These are phyloP conservation scores for Nicotiana paniculata DNA, from an alignment of 257 asterid genomes.

Conservation along the genomic window DNA sequence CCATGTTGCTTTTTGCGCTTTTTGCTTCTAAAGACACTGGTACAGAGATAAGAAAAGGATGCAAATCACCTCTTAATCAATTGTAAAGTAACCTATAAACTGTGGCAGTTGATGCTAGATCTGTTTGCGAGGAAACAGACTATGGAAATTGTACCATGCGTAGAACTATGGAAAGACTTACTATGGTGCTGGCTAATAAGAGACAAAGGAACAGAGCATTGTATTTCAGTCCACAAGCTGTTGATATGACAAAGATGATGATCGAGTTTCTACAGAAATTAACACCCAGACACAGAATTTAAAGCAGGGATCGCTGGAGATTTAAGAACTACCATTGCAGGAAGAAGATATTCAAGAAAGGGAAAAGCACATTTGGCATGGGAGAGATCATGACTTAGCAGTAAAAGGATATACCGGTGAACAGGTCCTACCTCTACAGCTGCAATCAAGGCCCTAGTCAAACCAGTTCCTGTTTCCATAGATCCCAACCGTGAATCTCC, in stretches of 20 bases:
- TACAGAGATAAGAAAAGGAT: neutral
- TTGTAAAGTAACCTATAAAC: neutral
- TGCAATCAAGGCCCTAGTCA: conserved; percentile 88
- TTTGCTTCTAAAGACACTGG: neutral
- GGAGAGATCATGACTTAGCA: neutral
- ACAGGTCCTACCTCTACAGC: conserved; percentile 71
- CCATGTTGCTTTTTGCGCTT: neutral
- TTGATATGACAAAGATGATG: neutral
- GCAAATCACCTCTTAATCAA: neutral
- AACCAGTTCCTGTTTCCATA: conserved; percentile 99
- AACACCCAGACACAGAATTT: neutral
- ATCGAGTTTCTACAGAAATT: neutral
- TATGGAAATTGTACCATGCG: neutral
- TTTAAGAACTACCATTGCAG: neutral
- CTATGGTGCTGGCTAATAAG: neutral
- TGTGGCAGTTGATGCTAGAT: neutral
- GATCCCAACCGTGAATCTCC: conserved; percentile 97
- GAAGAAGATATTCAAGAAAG: neutral
- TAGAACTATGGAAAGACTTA: neutral
- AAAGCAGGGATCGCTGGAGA: neutral
- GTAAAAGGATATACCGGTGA: neutral
- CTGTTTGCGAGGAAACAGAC: neutral
- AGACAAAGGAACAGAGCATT: neutral
- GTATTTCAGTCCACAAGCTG: neutral
- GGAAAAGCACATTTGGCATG: neutral